Evolutionary conservation across 106 monocot genomes (phyloP).

Genomic region (Alisma plantagoaquatica): DNA sequence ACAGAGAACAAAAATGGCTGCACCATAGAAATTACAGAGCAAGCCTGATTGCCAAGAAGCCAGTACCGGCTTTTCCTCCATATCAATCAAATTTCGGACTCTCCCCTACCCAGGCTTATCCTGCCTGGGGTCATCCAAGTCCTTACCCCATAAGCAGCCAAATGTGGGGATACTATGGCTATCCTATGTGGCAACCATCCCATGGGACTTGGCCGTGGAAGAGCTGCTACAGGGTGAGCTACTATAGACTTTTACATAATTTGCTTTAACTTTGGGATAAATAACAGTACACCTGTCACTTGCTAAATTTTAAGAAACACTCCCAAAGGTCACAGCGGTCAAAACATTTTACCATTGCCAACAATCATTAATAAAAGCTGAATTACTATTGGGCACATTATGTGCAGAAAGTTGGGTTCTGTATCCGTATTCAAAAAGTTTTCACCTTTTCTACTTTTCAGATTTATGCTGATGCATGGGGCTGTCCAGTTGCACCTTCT

Average conservation of each 20-base stretch:
- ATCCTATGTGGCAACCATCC: conserved; percentile 42
- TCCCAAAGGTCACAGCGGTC: too few relatives aligned
- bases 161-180: conserved; percentile 24
- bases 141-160: conserved; percentile 21
- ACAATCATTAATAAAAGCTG: too few relatives aligned
- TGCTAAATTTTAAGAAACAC: too few relatives aligned
- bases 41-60: conserved; percentile 32
- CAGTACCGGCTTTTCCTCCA: conserved; percentile 26
- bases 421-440: too few relatives aligned
- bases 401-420: too few relatives aligned
- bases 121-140: conserved; percentile 43
- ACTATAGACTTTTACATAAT: too few relatives aligned
- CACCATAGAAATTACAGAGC: conserved; percentile 7
- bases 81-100: conserved; percentile 22
- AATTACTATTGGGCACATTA: too few relatives aligned
- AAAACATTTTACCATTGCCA: too few relatives aligned
- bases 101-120: conserved; percentile 26
- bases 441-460: too few relatives aligned
- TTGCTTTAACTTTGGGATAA: too few relatives aligned
- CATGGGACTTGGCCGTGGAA: conserved; percentile 54
- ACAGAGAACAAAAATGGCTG: conserved; percentile 34
- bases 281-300: too few relatives aligned
- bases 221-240: conserved; percentile 39
- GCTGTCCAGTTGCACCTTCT: conserved; percentile 55
- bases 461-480: conserved; percentile 80